Percentiles rank a stretch among this genome's conserved stretches.
These are phyloP conservation scores for Dipodascus geniculatus DNA, from an alignment of 805 yeast genomes.

Conservation along the genomic window DNA sequence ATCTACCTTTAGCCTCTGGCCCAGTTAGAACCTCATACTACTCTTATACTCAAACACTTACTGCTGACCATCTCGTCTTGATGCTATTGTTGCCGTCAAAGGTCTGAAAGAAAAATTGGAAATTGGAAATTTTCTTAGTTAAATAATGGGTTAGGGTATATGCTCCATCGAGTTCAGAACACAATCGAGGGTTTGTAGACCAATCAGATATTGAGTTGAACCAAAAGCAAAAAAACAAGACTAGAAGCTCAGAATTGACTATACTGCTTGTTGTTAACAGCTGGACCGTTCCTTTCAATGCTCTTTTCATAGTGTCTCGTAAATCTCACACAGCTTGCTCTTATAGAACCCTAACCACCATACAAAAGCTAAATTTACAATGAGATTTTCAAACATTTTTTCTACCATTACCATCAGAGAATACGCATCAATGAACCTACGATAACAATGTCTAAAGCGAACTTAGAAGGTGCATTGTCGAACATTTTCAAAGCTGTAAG, in stretches of 20 bases:
- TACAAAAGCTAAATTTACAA: not conserved
- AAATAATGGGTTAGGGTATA: not conserved
- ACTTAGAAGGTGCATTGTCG: constrained; percentile 1
- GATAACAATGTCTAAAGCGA: not conserved
- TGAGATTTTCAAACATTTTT: too few species aligned
- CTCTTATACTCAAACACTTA: not conserved
- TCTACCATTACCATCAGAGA: too few species aligned
- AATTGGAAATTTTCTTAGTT: not conserved
- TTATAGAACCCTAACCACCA: not conserved
- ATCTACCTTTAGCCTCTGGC: constrained; percentile 64
- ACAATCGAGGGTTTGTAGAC: too few species aligned
- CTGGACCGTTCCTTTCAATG: too few species aligned
- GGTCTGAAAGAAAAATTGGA: not conserved
- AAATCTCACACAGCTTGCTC: too few species aligned
- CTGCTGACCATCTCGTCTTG: not conserved
- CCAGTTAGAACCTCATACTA: not conserved
- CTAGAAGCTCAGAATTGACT: too few species aligned
- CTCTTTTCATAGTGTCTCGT: too few species aligned
- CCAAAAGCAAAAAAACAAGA: too few species aligned
- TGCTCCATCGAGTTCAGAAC: not conserved
- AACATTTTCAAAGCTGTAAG: constrained; percentile 5
- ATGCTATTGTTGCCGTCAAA: too few species aligned
- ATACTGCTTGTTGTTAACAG: too few species aligned
- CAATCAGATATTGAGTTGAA: too few species aligned
- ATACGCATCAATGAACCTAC: not conserved